Evolutionary conservation across 2,329 filamentous ascomycete genomes (phyloP).

Genomic region (Coniochaeta prunicola): DNA sequence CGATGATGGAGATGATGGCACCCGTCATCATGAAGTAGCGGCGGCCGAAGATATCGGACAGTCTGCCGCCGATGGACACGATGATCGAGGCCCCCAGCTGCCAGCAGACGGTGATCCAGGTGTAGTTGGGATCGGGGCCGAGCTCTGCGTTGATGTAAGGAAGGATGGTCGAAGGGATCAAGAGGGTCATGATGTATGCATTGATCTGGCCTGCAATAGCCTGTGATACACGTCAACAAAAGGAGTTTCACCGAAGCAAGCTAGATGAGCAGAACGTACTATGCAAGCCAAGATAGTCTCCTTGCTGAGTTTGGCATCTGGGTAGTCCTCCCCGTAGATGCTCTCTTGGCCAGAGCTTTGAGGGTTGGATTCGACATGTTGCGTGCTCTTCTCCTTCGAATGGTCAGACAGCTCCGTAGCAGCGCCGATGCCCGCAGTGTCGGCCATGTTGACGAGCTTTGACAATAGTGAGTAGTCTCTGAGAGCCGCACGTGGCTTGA

Average conservation of each 20-base stretch:
- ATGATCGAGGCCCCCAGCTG: conserved; percentile 24
- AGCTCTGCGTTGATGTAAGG: conserved; percentile 25
- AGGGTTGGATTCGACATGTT: background rate
- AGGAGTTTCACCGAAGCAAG: background rate
- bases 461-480: background rate
- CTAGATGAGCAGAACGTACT: background rate
- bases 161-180: conserved; percentile 25
- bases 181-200: conserved; percentile 25
- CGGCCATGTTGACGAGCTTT: background rate
- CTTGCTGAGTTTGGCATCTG: background rate
- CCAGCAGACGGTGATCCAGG: conserved; percentile 26
- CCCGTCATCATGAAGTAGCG: conserved; percentile 30
- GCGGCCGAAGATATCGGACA: conserved; percentile 41
- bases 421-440: background rate
- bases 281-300: background rate
- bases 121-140: conserved; percentile 23
- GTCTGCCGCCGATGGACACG: conserved; percentile 20
- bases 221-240: background rate
- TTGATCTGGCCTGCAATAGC: conserved; percentile 13
- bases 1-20: conserved; percentile 38
- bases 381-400: background rate
- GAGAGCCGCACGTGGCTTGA: background rate
- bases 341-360: background rate
- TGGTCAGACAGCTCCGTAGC: background rate
- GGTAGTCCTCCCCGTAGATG: background rate